Percentiles rank a stretch among this genome's conserved stretches.
These are phyloP conservation scores for Klebsormidium nitens DNA, from an alignment of 139 green algal species.

Conservation along the genomic window DNA sequence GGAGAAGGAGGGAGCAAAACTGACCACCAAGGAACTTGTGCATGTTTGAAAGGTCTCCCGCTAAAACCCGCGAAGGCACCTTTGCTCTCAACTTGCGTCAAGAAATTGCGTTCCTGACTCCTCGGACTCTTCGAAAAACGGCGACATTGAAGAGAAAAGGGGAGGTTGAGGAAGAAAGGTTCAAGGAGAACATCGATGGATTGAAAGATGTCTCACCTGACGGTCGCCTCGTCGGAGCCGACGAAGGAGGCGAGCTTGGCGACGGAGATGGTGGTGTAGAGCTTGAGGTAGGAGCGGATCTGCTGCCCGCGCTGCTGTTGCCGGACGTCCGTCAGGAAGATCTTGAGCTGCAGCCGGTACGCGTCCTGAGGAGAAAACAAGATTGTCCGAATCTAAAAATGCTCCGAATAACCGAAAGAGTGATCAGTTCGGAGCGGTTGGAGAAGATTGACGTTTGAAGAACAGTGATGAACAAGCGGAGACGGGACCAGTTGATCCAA, in stretches of 20 bases:
- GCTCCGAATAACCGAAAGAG: no score
- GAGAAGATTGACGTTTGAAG: no score
- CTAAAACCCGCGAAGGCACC: constrained; percentile 13
- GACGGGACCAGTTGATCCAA: no score
- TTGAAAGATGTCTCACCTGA: constrained; percentile 14
- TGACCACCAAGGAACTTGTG: no score
- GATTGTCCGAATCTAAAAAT: no score
- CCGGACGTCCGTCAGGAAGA: constrained; percentile 73
- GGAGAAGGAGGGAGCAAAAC: no score
- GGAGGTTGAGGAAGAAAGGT: no score
- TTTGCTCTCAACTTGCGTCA: constrained; percentile 14
- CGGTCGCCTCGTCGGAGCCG: constrained; percentile 53
- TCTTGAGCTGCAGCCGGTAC: constrained; percentile 79
- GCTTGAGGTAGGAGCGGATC: constrained; percentile 79
- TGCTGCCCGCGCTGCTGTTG: constrained; percentile 62
- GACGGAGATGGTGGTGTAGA: constrained; percentile 85
- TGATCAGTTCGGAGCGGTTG: no score
- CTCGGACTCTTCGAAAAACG: constrained; percentile 59
- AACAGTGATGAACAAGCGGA: no score
- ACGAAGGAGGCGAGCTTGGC: constrained; percentile 82
- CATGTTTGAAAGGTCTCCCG: neutral
- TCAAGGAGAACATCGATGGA: constrained; percentile 15
- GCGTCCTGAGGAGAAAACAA: constrained; percentile 50
- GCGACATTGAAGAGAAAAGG: no score
- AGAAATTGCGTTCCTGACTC: constrained; percentile 53